These are phyloP conservation scores for Saturnispora dispora DNA, from an alignment of 805 yeast species.

Conservation along the genomic window DNA sequence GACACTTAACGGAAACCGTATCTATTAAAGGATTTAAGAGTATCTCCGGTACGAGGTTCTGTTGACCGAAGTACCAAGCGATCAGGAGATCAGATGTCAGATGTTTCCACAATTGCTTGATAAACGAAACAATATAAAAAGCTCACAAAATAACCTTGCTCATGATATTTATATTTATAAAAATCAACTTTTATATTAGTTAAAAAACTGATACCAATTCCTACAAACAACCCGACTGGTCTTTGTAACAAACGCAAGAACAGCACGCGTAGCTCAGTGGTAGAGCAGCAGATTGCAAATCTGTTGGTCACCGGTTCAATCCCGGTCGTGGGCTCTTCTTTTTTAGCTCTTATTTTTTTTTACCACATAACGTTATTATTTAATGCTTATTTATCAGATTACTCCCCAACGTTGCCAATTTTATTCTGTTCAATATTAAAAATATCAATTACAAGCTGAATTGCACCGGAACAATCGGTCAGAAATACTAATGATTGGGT, in stretches of 20 bases:
- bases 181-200: too few relatives aligned
- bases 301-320: conserved; percentile 97
- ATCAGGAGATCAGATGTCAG: too few relatives aligned
- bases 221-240: too few relatives aligned
- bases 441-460: neutral
- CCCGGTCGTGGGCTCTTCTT: conserved; percentile 73
- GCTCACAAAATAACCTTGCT: too few relatives aligned
- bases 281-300: conserved; percentile 99
- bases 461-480: neutral
- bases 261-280: conserved; percentile 76
- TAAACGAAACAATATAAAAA: too few relatives aligned
- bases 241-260: neutral
- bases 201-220: too few relatives aligned
- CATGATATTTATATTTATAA: too few relatives aligned
- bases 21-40: too few relatives aligned
- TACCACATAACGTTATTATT: neutral
- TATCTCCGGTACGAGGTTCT: too few relatives aligned
- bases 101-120: too few relatives aligned
- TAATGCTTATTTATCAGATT: neutral
- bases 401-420: neutral
- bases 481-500: neutral
- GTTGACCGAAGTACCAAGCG: too few relatives aligned
- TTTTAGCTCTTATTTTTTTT: neutral
- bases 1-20: too few relatives aligned
- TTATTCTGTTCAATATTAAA: neutral